Evolutionary conservation across 2,329 filamentous ascomycete species (phyloP), one percentile per base, ranked within the genome.

Genomic region (Cladosporium sp.): DNA sequence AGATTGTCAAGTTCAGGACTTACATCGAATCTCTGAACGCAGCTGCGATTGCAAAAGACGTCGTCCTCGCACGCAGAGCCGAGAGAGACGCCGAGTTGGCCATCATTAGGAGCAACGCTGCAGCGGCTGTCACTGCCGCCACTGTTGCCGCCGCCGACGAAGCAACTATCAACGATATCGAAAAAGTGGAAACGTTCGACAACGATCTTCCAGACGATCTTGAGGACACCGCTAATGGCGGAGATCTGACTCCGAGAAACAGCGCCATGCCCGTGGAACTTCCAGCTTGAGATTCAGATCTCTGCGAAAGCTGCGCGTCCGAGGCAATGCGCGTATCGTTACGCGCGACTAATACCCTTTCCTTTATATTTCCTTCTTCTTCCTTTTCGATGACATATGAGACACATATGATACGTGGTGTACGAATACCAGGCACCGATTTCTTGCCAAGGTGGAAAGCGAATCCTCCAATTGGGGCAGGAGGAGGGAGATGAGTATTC

Each of bases 1-100:
- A 99, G 80, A 97, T 96, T 77, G 93, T 98, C 78, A 98, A 98
- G 79, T 98, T 97, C 80, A 85, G 90, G 67, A 98, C 93, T 0
- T 99, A 98, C 74, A 93, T 97, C 71, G 95, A 98, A 77, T 89
- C 88, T 37, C 81, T 99, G 60, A 84, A 88, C 66, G 86, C 87
- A 44, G 93, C 93, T 0, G 87, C 91, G 71, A 80, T 76, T 35
- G 84, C 88, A 64, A 93, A 91, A 75, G 84, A 86, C 55, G 89
- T 89, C 74, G 89, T 97, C 50, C 55, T 65, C 1, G 56, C 63
- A 18, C 49, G 61, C 33, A 40, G 61, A 31, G 61, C 61, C 7
- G 61, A 63, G 35, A 40, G 61, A 26, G 61, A 63, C 11, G 61
- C 61, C 26, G 61, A 63, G 28, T 18, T 63, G 61, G 61, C 61